Conservation (phyloP, 306 rosid genomes). For the Sicyos edulis region DNA sequence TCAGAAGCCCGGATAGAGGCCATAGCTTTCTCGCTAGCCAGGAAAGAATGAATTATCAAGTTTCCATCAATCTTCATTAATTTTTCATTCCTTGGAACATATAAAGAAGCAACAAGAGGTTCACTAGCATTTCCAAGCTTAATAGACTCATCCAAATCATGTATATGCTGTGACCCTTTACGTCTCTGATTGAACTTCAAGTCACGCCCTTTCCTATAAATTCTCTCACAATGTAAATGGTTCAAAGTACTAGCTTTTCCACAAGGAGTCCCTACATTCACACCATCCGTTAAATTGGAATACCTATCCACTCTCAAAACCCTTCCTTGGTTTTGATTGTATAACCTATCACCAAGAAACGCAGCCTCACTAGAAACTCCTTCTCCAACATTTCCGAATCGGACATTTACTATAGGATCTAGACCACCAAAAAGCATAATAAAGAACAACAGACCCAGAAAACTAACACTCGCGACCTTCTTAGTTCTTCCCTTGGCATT, state of each 20-base stretch:
- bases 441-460: slow-evolving; percentile 74
- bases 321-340: slow-evolving; percentile 44
- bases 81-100: slow-evolving; percentile 92
- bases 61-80: slow-evolving; percentile 93
- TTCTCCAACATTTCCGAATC: slow-evolving; percentile 46
- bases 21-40: slow-evolving; percentile 89
- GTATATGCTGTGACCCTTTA: slow-evolving; percentile 19
- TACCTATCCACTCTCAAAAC: slow-evolving; percentile 41
- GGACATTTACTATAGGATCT: slow-evolving; percentile 56
- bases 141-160: slow-evolving; percentile 30
- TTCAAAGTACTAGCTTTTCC: slow-evolving; percentile 39
- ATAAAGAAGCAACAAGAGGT: slow-evolving; percentile 86
- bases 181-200: slow-evolving; percentile 22
- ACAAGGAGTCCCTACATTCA: slow-evolving; percentile 29
- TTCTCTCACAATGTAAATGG: slow-evolving; percentile 33
- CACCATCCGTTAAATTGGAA: slow-evolving; percentile 47
- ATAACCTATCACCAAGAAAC: slow-evolving; percentile 39
- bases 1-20: slow-evolving; percentile 41
- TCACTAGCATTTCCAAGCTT: slow-evolving; percentile 55
- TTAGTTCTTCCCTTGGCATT: slow-evolving; percentile 67
- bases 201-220: slow-evolving; percentile 31
- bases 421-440: slow-evolving; percentile 75
- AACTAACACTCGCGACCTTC: slow-evolving; percentile 93
- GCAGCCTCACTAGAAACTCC: slow-evolving; percentile 39
- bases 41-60: slow-evolving; percentile 83